Base-by-base conservation (phyloP, 306 rosid species). In the Casuarina equisetifolia region DNA sequence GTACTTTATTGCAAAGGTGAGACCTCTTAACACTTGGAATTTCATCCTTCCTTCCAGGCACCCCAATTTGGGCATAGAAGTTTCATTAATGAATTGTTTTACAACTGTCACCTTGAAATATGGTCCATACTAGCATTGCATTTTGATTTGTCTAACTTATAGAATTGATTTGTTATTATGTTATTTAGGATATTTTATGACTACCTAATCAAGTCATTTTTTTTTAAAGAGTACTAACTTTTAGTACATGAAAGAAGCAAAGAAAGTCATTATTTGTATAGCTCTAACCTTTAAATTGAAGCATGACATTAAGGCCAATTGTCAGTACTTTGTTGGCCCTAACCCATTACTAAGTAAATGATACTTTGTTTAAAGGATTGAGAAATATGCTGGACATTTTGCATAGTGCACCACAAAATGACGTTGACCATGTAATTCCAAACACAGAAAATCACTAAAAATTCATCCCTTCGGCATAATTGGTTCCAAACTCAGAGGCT, bases 1-100 rank as follows among this genome's bases (percentile, higher is more conserved):
- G 39, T 82, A 54, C 85, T 85, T 85, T 63, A 83, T 92, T 82
- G 97, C 95, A 9, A 92, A 91, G 85, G 98, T 89, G 85, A 84
- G 83, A 72, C 80, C 35, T 44, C 13, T 64, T 58, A 75, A 63
- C 50, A 74, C 59, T 62, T 35, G 48, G 53, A 49, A 59, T 50
- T 70, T 64, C 50, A 20, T 46, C 12, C 61, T 43, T 46, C 62
- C 71, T 57, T 15, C 6, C 9, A 52, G 10, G 6, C 64, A 9
- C 25, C 32, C 20, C 20, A 32, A 42, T 2, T 6, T 13, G 68
- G 50, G 67, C 81, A 35, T 35, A 35, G 4, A 2, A 11, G 1
- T 36, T 36, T 13, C 16, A 43, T 32, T 6, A 4, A 16, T 6
- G 54, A 80, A 54, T 39, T 43, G 69, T 16, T 54, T 15, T 42